Evolutionary conservation across 176 grass and related monocot genomes (phyloP), one percentile per base, ranked within the genome.

Genomic region (Carex kokanica): DNA sequence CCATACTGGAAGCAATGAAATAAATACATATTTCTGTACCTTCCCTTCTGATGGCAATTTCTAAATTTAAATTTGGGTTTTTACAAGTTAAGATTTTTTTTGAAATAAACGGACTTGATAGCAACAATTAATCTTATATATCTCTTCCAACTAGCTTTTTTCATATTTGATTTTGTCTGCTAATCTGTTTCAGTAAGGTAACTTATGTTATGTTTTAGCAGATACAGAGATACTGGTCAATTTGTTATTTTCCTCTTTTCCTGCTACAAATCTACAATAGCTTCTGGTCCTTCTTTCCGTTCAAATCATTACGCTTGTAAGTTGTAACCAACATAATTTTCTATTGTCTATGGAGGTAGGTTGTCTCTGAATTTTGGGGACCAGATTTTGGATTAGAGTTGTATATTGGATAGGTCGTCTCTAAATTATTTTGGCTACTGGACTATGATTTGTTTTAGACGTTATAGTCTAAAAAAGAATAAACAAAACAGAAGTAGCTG

Each of bases 1-100:
- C 81, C 63, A 66, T 80, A 80, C 87, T 84, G 78, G 74, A 85
- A 80, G 87, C 89, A 60, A 83, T 91, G 91, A 89, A 89, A 93
- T 93, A 77, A 75, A 47, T 84, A 60, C 36, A 23, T 34, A 7
- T 21, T 4, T 75, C 25, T 79, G 5, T 78, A 75, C 4, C 25
- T 3, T 80, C 84, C 86, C 86, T 80, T 89, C 78, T 89, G 89
- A 93, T 93, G 91, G 78, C 86, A 29, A 10, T 59, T 83, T 15
- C 3, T 66, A 52, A 13, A 66, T 66, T 66, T 66, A 7, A 31
- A 32, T 36, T 66, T 61, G 59, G 59, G 59, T 7, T 24, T 24
- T 61, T 60, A 47, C 2, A 6, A 61, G 20, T 23, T 47, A 11
- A 9, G 20, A 6, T 10, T 8, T 60, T 23, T 60, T 60, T 17